Percentiles rank a stretch among this genome's conserved stretches.
Evolutionary conservation across 2,329 filamentous ascomycete species (phyloP).

Genomic region (Achaetomium macrosporum): DNA sequence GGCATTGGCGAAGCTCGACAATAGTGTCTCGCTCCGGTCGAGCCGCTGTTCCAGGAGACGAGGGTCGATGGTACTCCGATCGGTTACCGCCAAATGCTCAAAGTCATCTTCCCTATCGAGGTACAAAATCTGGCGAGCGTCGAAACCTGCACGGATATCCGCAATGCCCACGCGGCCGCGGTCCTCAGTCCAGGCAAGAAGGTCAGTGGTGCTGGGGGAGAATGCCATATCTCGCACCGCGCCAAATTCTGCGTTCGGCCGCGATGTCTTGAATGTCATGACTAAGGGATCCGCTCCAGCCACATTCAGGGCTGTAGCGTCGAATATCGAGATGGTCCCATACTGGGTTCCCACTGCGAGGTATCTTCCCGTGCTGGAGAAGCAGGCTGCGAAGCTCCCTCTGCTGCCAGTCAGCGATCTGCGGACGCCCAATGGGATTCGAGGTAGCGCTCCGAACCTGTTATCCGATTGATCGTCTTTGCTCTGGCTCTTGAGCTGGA

Average conservation of each 20-base stretch:
- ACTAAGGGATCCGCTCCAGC: slow-evolving; percentile 56
- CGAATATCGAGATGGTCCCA: slow-evolving; percentile 70
- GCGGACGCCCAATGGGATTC: background rate
- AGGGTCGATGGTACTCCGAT: slow-evolving; percentile 50
- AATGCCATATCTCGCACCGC: slow-evolving; percentile 90
- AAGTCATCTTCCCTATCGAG: slow-evolving; percentile 55
- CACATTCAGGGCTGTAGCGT: slow-evolving; percentile 45
- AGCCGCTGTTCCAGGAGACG: slow-evolving; percentile 35
- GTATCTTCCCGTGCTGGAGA: slow-evolving; percentile 64
- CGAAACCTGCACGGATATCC: slow-evolving; percentile 63
- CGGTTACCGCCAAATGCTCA: slow-evolving; percentile 51
- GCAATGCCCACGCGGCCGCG: slow-evolving; percentile 69
- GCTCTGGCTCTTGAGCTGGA: slow-evolving; percentile 54
- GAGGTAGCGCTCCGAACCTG: slow-evolving; percentile 29
- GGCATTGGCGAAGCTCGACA: slow-evolving; percentile 23
- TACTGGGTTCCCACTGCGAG: slow-evolving; percentile 76
- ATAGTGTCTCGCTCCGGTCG: slow-evolving; percentile 14
- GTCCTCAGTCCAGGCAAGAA: slow-evolving; percentile 92
- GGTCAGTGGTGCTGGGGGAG: slow-evolving; percentile 80
- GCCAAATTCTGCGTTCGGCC: slow-evolving; percentile 63
- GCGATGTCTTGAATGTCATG: slow-evolving; percentile 70
- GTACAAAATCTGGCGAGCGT: slow-evolving; percentile 61
- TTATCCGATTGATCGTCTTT: slow-evolving; percentile 49
- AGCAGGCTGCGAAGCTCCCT: slow-evolving; percentile 73
- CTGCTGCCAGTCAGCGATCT: slow-evolving; percentile 34